Conservation (phyloP, 1,284 basidiomycete species). For the Schizopora paradoxa region DNA sequence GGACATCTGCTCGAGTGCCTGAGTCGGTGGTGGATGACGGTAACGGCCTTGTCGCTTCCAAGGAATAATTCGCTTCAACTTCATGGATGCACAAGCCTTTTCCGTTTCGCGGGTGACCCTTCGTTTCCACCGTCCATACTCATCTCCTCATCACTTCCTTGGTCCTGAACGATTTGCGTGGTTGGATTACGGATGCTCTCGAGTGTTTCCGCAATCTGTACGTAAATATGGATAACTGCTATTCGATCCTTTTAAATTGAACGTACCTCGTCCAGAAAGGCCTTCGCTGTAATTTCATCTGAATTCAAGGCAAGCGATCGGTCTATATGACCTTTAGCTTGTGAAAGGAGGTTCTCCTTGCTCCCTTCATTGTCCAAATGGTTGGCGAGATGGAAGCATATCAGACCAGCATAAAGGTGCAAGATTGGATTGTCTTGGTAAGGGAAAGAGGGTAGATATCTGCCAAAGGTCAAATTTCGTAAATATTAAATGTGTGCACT, state of each 20-base stretch:
- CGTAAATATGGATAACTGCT: constrained; percentile 15
- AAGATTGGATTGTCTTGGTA: constrained; percentile 76
- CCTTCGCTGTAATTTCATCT: constrained; percentile 46
- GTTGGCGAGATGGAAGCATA: constrained; percentile 58
- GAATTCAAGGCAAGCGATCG: constrained; percentile 56
- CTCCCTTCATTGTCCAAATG: constrained; percentile 17
- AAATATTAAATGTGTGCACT: constrained; percentile 1
- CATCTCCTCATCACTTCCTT: constrained; percentile 43
- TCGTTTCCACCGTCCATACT: constrained; percentile 22
- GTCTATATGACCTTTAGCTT: constrained; percentile 60
- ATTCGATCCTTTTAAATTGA: constrained; percentile 20
- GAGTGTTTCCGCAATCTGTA: constrained; percentile 13
- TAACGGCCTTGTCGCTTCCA: too few relatives aligned
- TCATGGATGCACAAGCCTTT: too few relatives aligned
- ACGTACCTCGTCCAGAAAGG: constrained; percentile 48
- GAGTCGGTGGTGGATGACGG: neutral
- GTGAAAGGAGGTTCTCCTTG: constrained; percentile 40
- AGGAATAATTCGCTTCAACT: too few relatives aligned
- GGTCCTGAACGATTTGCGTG: constrained; percentile 16
- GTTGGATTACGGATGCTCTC: neutral
- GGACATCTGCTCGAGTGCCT: too few relatives aligned
- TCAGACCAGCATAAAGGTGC: constrained; percentile 77
- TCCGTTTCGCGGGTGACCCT: neutral
- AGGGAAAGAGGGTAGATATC: constrained; percentile 80
- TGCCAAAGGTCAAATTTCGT: constrained; percentile 28